Base-by-base conservation (phyloP, 192 early-diverging fungal genomes). In the Podila minutissima region DNA sequence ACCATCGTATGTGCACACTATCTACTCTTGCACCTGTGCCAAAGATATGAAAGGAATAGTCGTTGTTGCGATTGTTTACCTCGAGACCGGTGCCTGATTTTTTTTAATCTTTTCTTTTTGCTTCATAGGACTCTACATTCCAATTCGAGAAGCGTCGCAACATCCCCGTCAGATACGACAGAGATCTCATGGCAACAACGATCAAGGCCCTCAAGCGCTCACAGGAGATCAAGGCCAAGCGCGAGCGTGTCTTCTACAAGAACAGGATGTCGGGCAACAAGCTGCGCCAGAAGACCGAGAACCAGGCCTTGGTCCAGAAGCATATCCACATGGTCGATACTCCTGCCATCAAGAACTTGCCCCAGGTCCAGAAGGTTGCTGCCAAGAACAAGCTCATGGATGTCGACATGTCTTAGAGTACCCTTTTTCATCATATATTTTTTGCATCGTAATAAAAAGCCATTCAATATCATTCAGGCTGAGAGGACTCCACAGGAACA, bases 101-200 rank as follows among this genome's bases (percentile, higher is more conserved):
- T 46, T 46, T 46, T 33, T 33, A 33, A 37, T 11, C 9, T 41
- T 8, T 46, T 15, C 41, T 17, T 1, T 15, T 3, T 46, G 13
- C 38, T 62, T 41, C 17, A 28, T 83, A 94, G 92, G 95, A 99
- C 85, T 90, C 94, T 32, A 96, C 97, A 55, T 95, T 98, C 74
- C 97, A 99, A 76, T 97, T 99, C 86, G 98, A 98, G 87, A 98
- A 98, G 88, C 93, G 97, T 71, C 92, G 97, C 78, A 98, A 99
- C 84, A 91, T 99, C 33, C 98, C 98, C 35, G 94, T 99, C 41
- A 92, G 97, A 38, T 99, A 99, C 86, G 97, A 99, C 87, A 89
- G 98, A 59, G 93, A 99, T 70, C 87, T 98, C 50, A 97, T 98
- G 97, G 88, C 91, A 59, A 97, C 97, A 11, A 99, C 98, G 2